A percentile compares a stretch with the other conserved stretches of the same genome.
Conservation (phyloP, 176 grass and related monocot genomes). For the Stipa capillata region DNA sequence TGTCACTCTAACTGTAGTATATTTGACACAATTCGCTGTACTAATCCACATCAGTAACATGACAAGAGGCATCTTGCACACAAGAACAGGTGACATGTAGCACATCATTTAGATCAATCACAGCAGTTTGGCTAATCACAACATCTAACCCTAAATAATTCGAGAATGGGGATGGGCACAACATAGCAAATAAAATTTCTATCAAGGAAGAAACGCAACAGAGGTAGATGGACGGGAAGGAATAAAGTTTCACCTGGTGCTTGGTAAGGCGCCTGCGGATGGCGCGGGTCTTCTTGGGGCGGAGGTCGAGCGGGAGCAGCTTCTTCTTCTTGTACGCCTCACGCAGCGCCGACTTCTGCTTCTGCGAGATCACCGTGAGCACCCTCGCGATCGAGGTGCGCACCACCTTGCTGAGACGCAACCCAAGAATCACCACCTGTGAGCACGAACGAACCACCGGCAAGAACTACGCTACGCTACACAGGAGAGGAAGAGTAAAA, state of each 20-base stretch:
- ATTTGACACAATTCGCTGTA: neutral
- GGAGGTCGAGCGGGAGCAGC: constrained; percentile 57
- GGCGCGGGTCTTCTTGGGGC: constrained; percentile 83
- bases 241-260: constrained; percentile 36
- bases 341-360: constrained; percentile 61
- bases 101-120: neutral
- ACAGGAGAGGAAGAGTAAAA: neutral
- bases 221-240: neutral
- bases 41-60: neutral
- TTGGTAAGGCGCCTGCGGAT: constrained; percentile 82
- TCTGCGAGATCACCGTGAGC: constrained; percentile 75
- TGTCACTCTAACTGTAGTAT: neutral
- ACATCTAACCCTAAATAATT: neutral
- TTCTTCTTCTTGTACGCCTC: constrained; percentile 91
- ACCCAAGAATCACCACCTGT: neutral
- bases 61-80: neutral
- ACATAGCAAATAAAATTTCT: neutral
- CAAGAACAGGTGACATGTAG: neutral
- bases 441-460: neutral
- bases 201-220: neutral
- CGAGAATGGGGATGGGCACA: neutral
- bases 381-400: constrained; percentile 68
- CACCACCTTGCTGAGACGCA: constrained; percentile 64
- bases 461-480: neutral
- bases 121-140: neutral